phyloP scores from a whole-genome alignment of 352 stramenopile species.

The Peronosclerospora sorghi region DNA sequence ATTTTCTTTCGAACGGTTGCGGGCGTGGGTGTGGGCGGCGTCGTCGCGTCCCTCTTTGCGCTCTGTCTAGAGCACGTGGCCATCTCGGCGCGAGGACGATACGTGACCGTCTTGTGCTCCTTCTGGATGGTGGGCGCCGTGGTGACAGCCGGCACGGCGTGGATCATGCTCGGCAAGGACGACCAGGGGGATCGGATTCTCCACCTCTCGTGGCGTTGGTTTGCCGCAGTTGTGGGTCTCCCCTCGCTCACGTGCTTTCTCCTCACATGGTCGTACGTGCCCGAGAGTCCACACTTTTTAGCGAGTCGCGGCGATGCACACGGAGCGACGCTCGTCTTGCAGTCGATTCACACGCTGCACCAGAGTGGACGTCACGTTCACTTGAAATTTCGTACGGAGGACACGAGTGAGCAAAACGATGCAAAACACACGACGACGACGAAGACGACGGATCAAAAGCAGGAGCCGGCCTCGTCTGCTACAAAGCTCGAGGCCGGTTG shows the following conservation, averaged over 20 bases:
- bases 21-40: conserved; percentile 70
- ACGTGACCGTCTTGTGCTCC: conserved; percentile 80
- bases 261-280: conserved; percentile 54
- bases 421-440: too few relatives aligned
- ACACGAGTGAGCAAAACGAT: conserved; percentile 17
- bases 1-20: conserved; percentile 65
- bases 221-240: conserved; percentile 59
- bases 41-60: conserved; percentile 78
- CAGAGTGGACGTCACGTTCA: conserved; percentile 35
- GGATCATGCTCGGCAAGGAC: conserved; percentile 77
- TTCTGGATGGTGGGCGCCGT: conserved; percentile 89
- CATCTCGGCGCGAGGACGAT: conserved; percentile 47
- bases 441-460: too few relatives aligned
- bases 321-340: conserved; percentile 38
- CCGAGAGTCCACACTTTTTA: conserved; percentile 76
- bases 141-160: conserved; percentile 66
- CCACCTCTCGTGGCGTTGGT: conserved; percentile 74
- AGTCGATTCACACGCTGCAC: conserved; percentile 52
- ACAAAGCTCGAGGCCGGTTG: conserved; percentile 21
- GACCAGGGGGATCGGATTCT: conserved; percentile 45
- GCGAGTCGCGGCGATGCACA: conserved; percentile 50
- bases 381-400: conserved; percentile 56
- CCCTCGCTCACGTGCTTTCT: conserved; percentile 63
- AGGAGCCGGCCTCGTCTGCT: too few relatives aligned
- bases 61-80: conserved; percentile 82